Percentiles rank a stretch among this genome's conserved stretches.
Conservation (phyloP, 1,284 basidiomycete genomes). For the Ceratobasidium sp. region DNA sequence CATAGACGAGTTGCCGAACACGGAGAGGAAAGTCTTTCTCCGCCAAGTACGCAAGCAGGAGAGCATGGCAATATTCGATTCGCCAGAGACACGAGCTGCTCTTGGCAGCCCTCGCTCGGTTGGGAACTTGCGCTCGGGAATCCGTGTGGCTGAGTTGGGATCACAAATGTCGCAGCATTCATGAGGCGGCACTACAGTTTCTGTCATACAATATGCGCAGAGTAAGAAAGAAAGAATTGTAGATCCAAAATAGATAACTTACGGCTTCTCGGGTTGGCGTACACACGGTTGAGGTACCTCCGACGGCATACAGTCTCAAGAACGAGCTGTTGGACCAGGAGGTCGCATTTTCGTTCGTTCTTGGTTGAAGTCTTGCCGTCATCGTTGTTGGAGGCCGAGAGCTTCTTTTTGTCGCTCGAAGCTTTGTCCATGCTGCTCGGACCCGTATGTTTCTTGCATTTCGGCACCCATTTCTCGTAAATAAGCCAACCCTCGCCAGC, state of each 20-base stretch:
- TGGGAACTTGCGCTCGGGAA: neutral
- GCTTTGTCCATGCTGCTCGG: neutral
- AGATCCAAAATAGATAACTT: neutral
- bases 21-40: neutral
- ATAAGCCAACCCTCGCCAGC: constrained; percentile 16
- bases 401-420: neutral
- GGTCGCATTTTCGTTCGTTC: neutral
- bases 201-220: neutral
- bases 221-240: neutral
- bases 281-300: neutral
- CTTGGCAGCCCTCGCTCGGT: neutral
- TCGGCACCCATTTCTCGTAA: neutral
- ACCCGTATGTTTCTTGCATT: neutral
- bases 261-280: neutral
- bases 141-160: neutral
- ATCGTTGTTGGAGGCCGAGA: too few relatives aligned
- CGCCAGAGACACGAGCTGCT: constrained; percentile 1
- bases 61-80: constrained; percentile 8
- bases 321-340: neutral
- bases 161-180: constrained; percentile 17
- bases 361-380: neutral
- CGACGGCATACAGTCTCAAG: neutral
- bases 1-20: neutral
- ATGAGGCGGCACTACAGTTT: neutral
- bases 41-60: constrained; percentile 16